Evolutionary conservation across 2,329 filamentous ascomycete species (phyloP), one percentile per base, ranked within the genome.

Genomic region (Paecilomyces fulvus): DNA sequence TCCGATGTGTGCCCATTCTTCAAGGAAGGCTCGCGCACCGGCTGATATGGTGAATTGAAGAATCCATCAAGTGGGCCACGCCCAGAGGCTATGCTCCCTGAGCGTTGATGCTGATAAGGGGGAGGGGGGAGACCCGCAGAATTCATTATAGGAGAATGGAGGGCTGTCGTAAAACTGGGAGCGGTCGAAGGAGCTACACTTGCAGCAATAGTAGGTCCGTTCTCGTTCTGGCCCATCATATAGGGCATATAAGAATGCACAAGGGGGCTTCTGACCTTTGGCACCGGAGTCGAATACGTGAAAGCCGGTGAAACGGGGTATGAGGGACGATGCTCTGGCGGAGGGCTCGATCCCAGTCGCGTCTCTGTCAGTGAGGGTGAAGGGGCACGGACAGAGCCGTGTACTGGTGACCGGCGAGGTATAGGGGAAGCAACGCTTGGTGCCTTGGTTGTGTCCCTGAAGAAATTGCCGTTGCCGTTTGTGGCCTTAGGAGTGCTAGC

Each of bases 161-260:
- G 64, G 28, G 70, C 66, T 8, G 70, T 63, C 31, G 65, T 59
- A 60, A 65, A 70, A 56, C 65, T 64, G 11, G 59, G 64, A 21
- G 65, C 54, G 3, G 59, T 60, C n/a, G 66, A 66, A 21, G 65
- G 61, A 23, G 66, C 63, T 43, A 64, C 58, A 28, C 63, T 59
- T 48, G 57, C 63, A n/a, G 65, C 63, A 25, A 68, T 63, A 51
- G 66, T 64, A 10, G 67, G 65, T 23, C 23, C 30, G 46, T 57
- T 28, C 20, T 58, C 58, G 55, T 60, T 59, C 23, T 60, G 58
- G 25, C 71, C 72, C 62, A 73, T 69, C 58, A 63, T 61, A 21
- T 71, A 68, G 49, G 71, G 70, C 49, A 65, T 66, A 61, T 75
- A 73, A n/a, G 66, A 63, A 54, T 67, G 67, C 51, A 70, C 66